Conservation (phyloP, 352 stramenopile genomes). For the Phytophthora tubulina region DNA sequence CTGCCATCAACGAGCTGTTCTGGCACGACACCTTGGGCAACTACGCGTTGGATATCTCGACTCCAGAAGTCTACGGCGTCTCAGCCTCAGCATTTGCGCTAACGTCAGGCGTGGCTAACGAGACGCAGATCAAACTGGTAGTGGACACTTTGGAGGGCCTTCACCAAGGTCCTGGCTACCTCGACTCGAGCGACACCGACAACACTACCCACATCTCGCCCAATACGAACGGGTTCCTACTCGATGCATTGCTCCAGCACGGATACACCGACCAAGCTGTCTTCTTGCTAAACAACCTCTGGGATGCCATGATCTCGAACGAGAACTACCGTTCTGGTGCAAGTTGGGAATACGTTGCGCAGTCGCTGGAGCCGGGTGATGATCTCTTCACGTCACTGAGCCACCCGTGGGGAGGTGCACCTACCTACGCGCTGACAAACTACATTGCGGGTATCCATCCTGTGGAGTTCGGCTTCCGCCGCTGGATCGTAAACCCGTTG, state of each 20-base stretch:
- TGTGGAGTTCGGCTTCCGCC: conserved; percentile 38
- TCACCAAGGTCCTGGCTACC: conserved; percentile 41
- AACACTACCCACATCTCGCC: conserved; percentile 38
- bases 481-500: conserved; percentile 46
- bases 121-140: conserved; percentile 34
- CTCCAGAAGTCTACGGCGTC: conserved; percentile 37
- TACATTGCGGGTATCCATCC: conserved; percentile 41
- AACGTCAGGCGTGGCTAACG: conserved; percentile 40
- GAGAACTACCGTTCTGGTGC: conserved; percentile 35
- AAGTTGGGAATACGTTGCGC: conserved; percentile 41
- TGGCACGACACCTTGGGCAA: conserved; percentile 41
- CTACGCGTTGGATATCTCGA: conserved; percentile 34
- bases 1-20: conserved; percentile 43
- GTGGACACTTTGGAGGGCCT: conserved; percentile 34
- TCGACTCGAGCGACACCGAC: conserved; percentile 32
- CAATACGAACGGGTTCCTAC: conserved; percentile 47
- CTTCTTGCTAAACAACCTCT: conserved; percentile 46
- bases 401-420: conserved; percentile 39
- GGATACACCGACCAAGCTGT: conserved; percentile 31
- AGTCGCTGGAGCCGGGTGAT: conserved; percentile 29
- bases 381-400: conserved; percentile 39
- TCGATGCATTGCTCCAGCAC: conserved; percentile 33
- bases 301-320: conserved; percentile 47
- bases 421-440: conserved; percentile 44
- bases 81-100: conserved; percentile 41